Evolutionary conservation across 129 eudicot genomes (phyloP).

Genomic region (Apium graveolens): DNA sequence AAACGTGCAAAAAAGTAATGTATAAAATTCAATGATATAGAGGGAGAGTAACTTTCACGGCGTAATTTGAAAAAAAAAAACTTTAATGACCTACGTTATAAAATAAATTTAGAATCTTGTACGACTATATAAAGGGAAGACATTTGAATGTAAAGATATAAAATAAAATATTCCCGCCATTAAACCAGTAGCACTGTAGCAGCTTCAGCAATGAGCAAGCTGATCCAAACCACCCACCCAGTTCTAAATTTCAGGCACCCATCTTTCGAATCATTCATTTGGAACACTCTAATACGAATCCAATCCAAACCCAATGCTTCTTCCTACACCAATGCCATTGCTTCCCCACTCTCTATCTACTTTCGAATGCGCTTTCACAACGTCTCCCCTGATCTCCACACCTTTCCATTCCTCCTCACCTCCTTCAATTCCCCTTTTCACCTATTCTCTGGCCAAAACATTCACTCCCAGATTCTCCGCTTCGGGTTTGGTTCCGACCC

Average conservation of each 20-base stretch:
- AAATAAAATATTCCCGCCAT: neutral
- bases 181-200: too few species aligned
- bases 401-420: slow-evolving; percentile 23
- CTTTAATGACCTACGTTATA: too few species aligned
- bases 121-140: too few species aligned
- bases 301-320: slow-evolving; percentile 10
- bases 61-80: too few species aligned
- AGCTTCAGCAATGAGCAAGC: neutral
- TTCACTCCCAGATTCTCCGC: slow-evolving; percentile 21
- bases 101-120: too few species aligned
- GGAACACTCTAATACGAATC: slow-evolving; percentile 23
- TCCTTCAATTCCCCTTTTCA: slow-evolving; percentile 15
- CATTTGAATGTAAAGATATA: too few species aligned
- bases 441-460: slow-evolving; percentile 2
- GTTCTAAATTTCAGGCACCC: slow-evolving; percentile 15
- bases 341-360: slow-evolving; percentile 14
- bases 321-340: neutral
- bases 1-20: too few species aligned
- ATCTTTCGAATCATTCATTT: slow-evolving; percentile 20
- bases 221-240: slow-evolving; percentile 13
- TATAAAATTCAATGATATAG: too few species aligned
- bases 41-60: too few species aligned
- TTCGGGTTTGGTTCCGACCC: slow-evolving; percentile 31
- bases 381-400: slow-evolving; percentile 15
- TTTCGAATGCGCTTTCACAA: slow-evolving; percentile 18